A percentile compares a stretch with the other conserved stretches of the same genome.
These are phyloP conservation scores for Carallia brachiata DNA, from an alignment of 345 rosid species.

Conservation along the genomic window DNA sequence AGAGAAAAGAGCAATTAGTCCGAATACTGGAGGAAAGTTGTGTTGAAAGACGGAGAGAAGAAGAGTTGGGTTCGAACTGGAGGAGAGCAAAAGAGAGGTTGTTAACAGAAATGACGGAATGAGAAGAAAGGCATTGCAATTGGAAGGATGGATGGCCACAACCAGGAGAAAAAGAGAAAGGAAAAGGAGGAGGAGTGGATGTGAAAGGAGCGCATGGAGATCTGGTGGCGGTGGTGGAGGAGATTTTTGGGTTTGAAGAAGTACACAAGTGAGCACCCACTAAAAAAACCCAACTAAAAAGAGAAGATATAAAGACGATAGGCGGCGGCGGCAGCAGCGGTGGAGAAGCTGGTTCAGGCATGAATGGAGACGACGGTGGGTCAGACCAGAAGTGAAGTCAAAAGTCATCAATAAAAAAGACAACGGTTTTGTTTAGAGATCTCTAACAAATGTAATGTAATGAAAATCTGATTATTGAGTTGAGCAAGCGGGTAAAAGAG, in stretches of 20 bases:
- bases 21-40: background rate
- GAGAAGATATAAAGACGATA: background rate
- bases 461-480: no score
- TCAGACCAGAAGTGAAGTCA: no score
- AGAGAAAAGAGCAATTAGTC: constrained; percentile 28
- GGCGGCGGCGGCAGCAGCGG: constrained; percentile 15
- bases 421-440: no score
- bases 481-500: no score
- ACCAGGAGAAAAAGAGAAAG: constrained; percentile 63
- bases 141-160: constrained; percentile 83
- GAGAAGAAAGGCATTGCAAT: constrained; percentile 62
- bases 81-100: constrained; percentile 58
- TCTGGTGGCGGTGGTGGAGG: constrained; percentile 5
- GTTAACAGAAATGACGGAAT: constrained; percentile 60
- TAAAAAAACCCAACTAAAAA: background rate
- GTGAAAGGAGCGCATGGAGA: constrained; percentile 71
- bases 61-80: constrained; percentile 43
- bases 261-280: constrained; percentile 23
- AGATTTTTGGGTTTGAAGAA: constrained; percentile 2
- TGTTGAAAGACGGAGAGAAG: constrained; percentile 53
- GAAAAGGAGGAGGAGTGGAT: constrained; percentile 49
- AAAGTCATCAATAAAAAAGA: no score
- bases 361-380: background rate
- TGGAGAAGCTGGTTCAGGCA: background rate
- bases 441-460: no score